Percentiles rank a stretch among this genome's conserved stretches.
These are phyloP conservation scores for Pontederia crassipes DNA, from an alignment of 176 grass and related monocot genomes.

Conservation along the genomic window DNA sequence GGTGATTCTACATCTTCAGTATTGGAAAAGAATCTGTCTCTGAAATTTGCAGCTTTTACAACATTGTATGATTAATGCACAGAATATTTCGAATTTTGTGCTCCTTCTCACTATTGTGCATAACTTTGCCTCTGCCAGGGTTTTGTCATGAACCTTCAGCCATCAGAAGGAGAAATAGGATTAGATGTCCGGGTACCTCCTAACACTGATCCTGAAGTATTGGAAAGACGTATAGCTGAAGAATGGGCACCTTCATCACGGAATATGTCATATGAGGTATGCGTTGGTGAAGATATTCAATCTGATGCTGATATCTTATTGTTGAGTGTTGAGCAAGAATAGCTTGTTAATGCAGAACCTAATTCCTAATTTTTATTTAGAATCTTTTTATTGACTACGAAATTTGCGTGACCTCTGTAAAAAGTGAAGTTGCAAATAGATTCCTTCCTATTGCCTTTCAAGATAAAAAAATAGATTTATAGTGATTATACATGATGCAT, in stretches of 20 bases:
- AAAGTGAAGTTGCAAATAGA: too few species aligned
- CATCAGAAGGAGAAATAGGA: constrained; percentile 90
- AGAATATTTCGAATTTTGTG: background rate
- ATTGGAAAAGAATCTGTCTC: too few species aligned
- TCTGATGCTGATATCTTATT: background rate
- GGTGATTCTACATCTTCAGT: too few species aligned
- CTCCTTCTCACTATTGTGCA: background rate
- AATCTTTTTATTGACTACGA: too few species aligned
- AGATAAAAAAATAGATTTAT: too few species aligned
- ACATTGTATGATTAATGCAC: too few species aligned
- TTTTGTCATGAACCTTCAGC: constrained; percentile 98
- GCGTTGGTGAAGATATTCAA: background rate
- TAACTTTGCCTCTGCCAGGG: constrained; percentile 41
- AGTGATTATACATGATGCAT: too few species aligned
- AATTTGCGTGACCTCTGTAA: too few species aligned
- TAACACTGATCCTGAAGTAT: constrained; percentile 37
- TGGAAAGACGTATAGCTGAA: constrained; percentile 70
- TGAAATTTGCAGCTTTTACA: too few species aligned
- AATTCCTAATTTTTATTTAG: too few species aligned
- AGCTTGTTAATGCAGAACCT: too few species aligned
- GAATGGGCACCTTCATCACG: constrained; percentile 85
- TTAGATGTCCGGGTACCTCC: constrained; percentile 80
- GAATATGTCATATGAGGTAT: constrained; percentile 80
- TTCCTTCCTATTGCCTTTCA: too few species aligned
- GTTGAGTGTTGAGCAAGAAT: background rate